A percentile compares a stretch with the other conserved stretches of the same genome.
These are phyloP conservation scores for Backusella psychrophila DNA, from an alignment of 192 early-diverging fungal species.

Conservation along the genomic window DNA sequence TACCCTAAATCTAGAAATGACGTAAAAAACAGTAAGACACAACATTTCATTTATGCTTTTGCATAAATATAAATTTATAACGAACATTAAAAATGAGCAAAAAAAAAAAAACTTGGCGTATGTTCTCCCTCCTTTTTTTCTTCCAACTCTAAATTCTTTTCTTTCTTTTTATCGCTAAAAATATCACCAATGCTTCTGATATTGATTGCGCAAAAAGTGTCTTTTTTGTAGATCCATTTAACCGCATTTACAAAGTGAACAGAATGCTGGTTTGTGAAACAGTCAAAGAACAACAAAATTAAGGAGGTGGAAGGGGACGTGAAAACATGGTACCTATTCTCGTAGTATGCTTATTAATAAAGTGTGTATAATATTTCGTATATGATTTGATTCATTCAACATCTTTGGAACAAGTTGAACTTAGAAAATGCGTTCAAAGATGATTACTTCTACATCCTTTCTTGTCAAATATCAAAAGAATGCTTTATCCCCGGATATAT, in stretches of 20 bases:
- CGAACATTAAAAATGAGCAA: neutral
- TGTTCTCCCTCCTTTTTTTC: neutral
- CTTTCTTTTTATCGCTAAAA: neutral
- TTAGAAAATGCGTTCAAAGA: too few species aligned
- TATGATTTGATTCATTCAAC: too few species aligned
- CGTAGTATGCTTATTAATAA: neutral
- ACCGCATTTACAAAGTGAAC: neutral
- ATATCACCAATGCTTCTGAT: neutral
- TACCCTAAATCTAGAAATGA: neutral
- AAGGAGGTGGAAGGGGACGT: neutral
- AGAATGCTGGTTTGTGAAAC: neutral
- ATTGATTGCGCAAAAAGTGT: neutral
- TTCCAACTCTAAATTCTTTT: neutral
- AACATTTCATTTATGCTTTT: neutral
- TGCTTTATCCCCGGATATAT: too few species aligned
- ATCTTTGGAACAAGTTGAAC: too few species aligned
- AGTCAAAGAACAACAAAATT: neutral
- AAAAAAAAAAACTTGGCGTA: neutral
- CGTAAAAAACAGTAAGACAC: neutral
- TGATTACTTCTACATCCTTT: too few species aligned
- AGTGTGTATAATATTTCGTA: too few species aligned
- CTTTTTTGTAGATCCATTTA: neutral
- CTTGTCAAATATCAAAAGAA: too few species aligned
- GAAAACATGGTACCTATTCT: neutral
- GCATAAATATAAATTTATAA: neutral